These are phyloP conservation scores for Blumeriella jaapii DNA, from an alignment of 2,329 filamentous ascomycete species.

Conservation along the genomic window DNA sequence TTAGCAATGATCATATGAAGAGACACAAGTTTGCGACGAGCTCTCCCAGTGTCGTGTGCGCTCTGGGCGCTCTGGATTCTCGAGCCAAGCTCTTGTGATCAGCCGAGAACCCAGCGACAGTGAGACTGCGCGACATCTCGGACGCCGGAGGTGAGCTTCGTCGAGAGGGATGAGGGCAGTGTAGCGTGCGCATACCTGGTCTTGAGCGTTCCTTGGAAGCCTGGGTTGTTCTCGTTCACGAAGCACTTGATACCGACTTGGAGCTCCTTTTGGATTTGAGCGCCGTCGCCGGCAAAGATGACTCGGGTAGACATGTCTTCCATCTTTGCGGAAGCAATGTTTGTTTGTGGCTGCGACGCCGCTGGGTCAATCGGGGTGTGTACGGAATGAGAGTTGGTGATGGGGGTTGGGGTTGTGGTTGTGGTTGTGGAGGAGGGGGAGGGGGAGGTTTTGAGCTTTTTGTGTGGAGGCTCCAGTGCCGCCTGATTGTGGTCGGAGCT, in stretches of 20 bases:
- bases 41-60: no score
- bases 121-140: not conserved
- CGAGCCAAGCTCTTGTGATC: not conserved
- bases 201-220: conserved; percentile 56
- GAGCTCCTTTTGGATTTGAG: conserved; percentile 16
- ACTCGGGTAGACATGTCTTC: conserved; percentile 2
- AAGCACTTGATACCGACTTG: conserved; percentile 52
- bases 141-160: no score
- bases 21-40: no score
- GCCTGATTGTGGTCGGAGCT: conserved; percentile 5
- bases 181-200: conserved; percentile 37
- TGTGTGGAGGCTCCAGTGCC: conserved; percentile 14
- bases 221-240: conserved; percentile 42
- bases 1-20: not conserved
- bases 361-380: not conserved
- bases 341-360: not conserved
- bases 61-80: no score
- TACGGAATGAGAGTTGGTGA: not conserved
- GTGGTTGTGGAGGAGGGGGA: conserved; percentile 4
- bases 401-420: not conserved
- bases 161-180: not conserved
- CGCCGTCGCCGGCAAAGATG: conserved; percentile 5
- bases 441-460: conserved; percentile 14
- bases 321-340: conserved; percentile 8
- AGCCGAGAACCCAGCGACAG: not conserved